Base-by-base conservation (phyloP, 2,329 filamentous ascomycete species). In the Orbilia quercus region DNA sequence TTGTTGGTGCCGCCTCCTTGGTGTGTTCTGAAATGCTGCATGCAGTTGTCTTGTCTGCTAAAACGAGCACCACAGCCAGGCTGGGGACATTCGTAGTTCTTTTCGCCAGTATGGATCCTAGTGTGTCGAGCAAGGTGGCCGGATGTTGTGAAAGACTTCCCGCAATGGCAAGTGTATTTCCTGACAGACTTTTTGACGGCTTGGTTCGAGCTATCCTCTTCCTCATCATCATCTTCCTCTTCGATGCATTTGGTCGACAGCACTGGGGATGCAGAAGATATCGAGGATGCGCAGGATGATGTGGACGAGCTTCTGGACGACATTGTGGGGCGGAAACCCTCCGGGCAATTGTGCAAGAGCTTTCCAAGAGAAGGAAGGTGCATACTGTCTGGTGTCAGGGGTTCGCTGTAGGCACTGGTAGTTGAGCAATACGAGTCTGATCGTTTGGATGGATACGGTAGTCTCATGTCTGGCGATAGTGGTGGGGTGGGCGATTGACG, bases 121-220 rank as follows among this genome's bases (percentile, higher is more conserved):
- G 90, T 90, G 80, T 94, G 91, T 42, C 91, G 88, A 45, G 91
- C 91, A n/a, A 91, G 90, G 78, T 94, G 91, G 45, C 91, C 91
- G 0, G 91, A 93, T 1, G 91, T 94, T 69, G 91, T 93, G 79
- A 94, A 94, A 9, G 88, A 91, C 82, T 92, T 91, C 77, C 86
- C 86, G 82, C 91, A 94, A 42, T 87, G 86, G 77, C 88, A 89
- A 57, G 85, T 85, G 75, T 91, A 78, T 59, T 69, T 70, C 25
- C 69, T 66, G 7, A 50, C 58, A 2, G 69, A 66, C 28, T 73
- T 73, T 36, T 73, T 73, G 28, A 73, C 48, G 16, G 54, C 62
- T 20, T 44, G 60, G 2, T 48, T 62, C 25, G 60, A 23, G n/a
- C 28, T 44, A 18, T 40, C 51, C 16, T 34, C 36, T 31, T 54